Conservation (phyloP, 2,329 filamentous ascomycete species). For the Verticillium nubilum region DNA sequence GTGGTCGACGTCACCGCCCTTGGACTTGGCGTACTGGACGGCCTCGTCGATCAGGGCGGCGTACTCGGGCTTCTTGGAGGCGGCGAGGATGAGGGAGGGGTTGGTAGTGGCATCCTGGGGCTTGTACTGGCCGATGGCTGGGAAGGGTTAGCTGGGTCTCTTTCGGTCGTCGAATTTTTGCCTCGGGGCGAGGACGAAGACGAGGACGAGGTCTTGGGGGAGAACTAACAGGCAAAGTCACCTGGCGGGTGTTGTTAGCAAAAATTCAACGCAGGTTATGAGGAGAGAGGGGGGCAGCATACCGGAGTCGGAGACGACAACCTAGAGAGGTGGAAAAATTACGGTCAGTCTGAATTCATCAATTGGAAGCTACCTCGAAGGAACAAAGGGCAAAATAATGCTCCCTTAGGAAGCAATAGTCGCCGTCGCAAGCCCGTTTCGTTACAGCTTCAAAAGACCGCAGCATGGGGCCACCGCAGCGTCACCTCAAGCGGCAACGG, state of each 20-base stretch:
- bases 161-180: conserved; percentile 9
- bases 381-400: not conserved
- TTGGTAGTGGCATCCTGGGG: conserved; percentile 99
- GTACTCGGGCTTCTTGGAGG: conserved; percentile 97
- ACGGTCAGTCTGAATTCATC: conserved; percentile 14
- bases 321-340: conserved; percentile 40
- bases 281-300: conserved; percentile 31
- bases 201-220: conserved; percentile 2
- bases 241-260: conserved; percentile 33
- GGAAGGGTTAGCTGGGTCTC: conserved; percentile 23
- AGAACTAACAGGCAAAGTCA: conserved; percentile 70
- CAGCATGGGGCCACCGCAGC: not conserved
- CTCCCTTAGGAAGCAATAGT: not conserved
- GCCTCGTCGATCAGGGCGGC: conserved; percentile 84
- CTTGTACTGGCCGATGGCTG: conserved; percentile 98
- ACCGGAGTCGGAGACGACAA: conserved; percentile 96
- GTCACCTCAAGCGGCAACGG: conserved; percentile 2
- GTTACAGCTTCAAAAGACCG: not conserved
- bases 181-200: conserved; percentile 5
- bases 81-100: conserved; percentile 95
- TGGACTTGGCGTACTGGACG: conserved; percentile 77
- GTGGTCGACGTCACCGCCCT: conserved; percentile 63
- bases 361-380: not conserved
- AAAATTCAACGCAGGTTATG: not conserved
- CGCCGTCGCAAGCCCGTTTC: not conserved